Evolutionary conservation across 345 rosid species (phyloP).

Genomic region (Populus tremula): DNA sequence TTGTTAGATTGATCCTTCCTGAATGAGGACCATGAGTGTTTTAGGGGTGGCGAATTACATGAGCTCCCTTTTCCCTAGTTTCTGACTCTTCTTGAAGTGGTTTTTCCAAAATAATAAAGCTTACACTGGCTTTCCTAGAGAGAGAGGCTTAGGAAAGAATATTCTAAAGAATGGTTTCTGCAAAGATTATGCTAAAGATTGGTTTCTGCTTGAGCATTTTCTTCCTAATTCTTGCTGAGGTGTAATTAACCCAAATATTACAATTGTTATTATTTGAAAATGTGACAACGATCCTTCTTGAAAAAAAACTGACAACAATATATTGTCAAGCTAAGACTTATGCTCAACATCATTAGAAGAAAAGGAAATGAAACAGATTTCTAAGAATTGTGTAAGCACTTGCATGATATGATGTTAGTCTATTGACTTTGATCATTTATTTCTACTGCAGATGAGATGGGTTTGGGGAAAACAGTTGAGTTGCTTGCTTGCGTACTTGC

Average conservation of each 20-base stretch:
- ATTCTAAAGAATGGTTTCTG: background rate
- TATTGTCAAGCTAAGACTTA: too few relatives aligned
- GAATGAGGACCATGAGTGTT: background rate
- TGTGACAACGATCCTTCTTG: too few relatives aligned
- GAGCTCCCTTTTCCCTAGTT: background rate
- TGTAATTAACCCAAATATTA: background rate
- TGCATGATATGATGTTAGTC: background rate
- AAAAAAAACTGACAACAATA: too few relatives aligned
- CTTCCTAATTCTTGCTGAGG: background rate
- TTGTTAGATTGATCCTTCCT: slow-evolving; percentile 5
- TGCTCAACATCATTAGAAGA: background rate
- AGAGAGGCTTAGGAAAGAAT: background rate
- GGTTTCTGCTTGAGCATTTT: background rate
- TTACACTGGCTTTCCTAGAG: background rate
- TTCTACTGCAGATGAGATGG: slow-evolving; percentile 86
- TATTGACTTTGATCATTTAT: slow-evolving; percentile 22
- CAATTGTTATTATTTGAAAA: too few relatives aligned
- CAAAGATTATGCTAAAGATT: background rate
- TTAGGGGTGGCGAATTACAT: background rate
- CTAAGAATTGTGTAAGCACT: background rate
- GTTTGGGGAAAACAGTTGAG: slow-evolving; percentile 95
- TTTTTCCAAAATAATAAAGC: background rate
- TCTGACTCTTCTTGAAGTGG: background rate
- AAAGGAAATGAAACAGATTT: background rate
- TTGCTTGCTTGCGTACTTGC: slow-evolving; percentile 86